These are phyloP conservation scores for Wallacemonas rigidus DNA, from an alignment of 208 protist genomes.

Conservation along the genomic window DNA sequence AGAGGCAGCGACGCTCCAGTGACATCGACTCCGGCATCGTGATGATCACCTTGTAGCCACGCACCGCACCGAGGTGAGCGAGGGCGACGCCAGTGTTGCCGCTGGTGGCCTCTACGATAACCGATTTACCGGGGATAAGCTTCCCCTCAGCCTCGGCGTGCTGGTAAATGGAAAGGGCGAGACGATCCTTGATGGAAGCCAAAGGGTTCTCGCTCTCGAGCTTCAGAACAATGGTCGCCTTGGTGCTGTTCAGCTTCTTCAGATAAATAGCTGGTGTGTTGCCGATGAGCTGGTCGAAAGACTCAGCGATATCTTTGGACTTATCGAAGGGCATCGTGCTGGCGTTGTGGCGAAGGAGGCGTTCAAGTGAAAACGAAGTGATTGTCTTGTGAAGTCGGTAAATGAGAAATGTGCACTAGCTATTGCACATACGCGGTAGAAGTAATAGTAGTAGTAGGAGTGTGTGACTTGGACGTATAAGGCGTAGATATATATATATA, in stretches of 20 bases:
- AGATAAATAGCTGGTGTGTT: constrained; percentile 90
- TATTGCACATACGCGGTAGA: background rate
- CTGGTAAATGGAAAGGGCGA: constrained; percentile 77
- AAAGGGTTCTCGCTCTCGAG: constrained; percentile 87
- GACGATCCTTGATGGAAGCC: constrained; percentile 88
- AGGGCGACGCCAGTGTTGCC: constrained; percentile 91
- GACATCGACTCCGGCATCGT: constrained; percentile 93
- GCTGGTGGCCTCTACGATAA: constrained; percentile 89
- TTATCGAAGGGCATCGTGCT: constrained; percentile 44
- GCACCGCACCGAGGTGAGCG: constrained; percentile 75
- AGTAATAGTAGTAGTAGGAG: constrained; percentile 1
- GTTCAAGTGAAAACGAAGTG: too few species aligned
- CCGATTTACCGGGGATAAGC: constrained; percentile 76
- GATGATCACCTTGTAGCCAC: constrained; percentile 90
- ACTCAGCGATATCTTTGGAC: constrained; percentile 58
- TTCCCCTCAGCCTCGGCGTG: constrained; percentile 84
- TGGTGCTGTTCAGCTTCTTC: constrained; percentile 74
- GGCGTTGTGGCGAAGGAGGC: background rate
- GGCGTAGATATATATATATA: background rate
- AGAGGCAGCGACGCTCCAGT: constrained; percentile 78
- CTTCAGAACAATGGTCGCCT: constrained; percentile 84
- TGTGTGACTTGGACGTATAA: too few species aligned
- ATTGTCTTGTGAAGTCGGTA: too few species aligned
- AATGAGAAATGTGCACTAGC: too few species aligned
- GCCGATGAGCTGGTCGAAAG: constrained; percentile 85